Base-by-base conservation (phyloP, 345 rosid genomes). In the Bretschneidera sinensis region DNA sequence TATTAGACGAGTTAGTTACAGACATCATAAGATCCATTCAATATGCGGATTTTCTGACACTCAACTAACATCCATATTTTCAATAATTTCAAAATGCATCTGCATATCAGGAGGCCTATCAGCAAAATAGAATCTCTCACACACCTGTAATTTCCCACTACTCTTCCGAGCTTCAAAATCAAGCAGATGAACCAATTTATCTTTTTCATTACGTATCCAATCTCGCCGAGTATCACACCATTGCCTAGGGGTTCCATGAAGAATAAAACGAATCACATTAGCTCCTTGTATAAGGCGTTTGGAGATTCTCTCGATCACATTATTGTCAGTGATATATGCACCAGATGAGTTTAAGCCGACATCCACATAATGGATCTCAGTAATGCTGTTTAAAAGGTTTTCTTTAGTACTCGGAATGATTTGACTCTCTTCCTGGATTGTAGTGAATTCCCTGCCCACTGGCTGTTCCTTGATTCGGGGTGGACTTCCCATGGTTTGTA, bases 201-300 rank as follows among this genome's bases (percentile, higher is more conserved):
- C 85, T 64, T 92, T 89, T 61, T 89, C 98, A 7, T 76, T 53
- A 25, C 62, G 53, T 49, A 85, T 81, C 91, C 81, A 77, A n/a
- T 28, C 71, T 52, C 96, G 86, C 47, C 63, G 43, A 19, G 48
- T 57, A 64, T 92, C 98, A 49, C 88, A 50, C 98, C 98, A 87
- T 60, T 92, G 97, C 80, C 96, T 85, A 0, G 98, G 97, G 74
- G 97, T 89, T 78, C 97, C 97, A 45, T 87, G 97, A 47, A 89
- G 68, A 56, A 81, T 19, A 33, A 92, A 71, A 2, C 84, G 82
- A 35, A 89, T 23, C 21, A 62, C 51, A 18, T 64, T 56, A 24
- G 33, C 65, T 50, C 73, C 74, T 62, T 60, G 70, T 9, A 18
- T 35, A 34, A 83, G 51, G 9, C 68, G 81, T 34, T 75, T 71